phyloP scores from a whole-genome alignment of 140 eudicot genomes.

The Erigeron philadelphicus region DNA sequence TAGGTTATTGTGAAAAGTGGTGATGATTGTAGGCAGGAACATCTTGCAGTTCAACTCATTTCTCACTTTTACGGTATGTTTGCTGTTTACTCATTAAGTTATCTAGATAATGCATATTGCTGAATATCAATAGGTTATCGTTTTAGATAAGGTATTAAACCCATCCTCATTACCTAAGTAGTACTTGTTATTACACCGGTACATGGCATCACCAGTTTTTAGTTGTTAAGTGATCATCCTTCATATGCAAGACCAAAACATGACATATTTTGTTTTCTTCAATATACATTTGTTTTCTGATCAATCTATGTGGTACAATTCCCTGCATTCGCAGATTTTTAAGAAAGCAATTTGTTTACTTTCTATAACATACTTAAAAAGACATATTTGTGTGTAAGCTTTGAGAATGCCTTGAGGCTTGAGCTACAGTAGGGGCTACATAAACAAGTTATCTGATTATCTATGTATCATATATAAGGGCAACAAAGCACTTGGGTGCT shows the following conservation, averaged over 20 bases:
- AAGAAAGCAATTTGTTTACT: no score
- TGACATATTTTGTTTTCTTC: not conserved
- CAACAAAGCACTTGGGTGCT: no score
- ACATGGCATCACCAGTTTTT: constrained; percentile 10
- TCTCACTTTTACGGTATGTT: constrained; percentile 91
- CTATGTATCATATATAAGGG: no score
- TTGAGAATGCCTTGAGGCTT: no score
- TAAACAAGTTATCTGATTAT: no score
- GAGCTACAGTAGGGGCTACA: no score
- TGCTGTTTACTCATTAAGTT: constrained; percentile 12
- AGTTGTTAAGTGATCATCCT: not conserved
- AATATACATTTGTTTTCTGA: no score
- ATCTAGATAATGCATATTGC: constrained; percentile 25
- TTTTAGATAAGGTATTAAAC: constrained; percentile 17
- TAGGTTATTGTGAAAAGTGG: constrained; percentile 98
- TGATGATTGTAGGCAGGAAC: constrained; percentile 99
- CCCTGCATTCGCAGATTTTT: no score
- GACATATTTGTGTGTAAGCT: no score
- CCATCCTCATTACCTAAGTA: not conserved
- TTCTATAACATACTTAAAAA: no score
- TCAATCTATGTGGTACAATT: no score
- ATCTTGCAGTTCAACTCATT: constrained; percentile 96
- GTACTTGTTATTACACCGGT: not conserved
- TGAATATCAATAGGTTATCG: constrained; percentile 4
- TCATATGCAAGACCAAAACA: constrained; percentile 11